Evolutionary conservation across 2,329 filamentous ascomycete species (phyloP), one percentile per base, ranked within the genome.

Genomic region (Ophiocordyceps polyrhachis-furcata): DNA sequence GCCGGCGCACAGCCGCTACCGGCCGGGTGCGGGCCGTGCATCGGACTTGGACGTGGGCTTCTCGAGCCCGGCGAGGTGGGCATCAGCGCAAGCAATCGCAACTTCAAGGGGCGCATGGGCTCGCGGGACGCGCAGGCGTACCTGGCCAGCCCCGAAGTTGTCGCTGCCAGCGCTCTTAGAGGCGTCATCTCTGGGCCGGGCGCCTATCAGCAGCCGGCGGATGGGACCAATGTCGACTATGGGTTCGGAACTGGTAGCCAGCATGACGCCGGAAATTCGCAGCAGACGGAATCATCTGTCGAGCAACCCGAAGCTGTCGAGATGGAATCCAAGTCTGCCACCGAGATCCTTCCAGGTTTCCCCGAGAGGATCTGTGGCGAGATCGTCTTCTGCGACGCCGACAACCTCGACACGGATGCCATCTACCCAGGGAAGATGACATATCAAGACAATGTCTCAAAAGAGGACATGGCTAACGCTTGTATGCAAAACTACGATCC

Each of bases 401-500:
- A 73, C 51, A 93, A 93, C 63, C 76, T 95, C 58, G 84, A 91
- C 63, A 96, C 89, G 0, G 89, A 96, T 56, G 80, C 74, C 45
- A 94, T 96, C 59, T 96, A 96, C 60, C 83, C 87, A 0, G 86
- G 84, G 5, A 87, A 88, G 58, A 87, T 85, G 60, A 95, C 88
- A 0, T 96, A 96, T 62, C 85, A 93, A 58, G 88, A 96, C 56
- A 73, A 83, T 54, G 70, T 96, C 1, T 65, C 82, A 0, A 67
- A 64, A 0, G 81, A 85, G 49, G 76, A 76, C 46, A 95, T 96
- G 89, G 85, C 86, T 0, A 68, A 83, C 51, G 87, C 88, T 0
- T 88, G 83, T 62, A 95, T 96, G 87, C 74, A 82, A 58, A 96
- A 96, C 69, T 96, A 94, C 64, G 89, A 96, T 58, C 64, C 72